phyloP scores from a whole-genome alignment of 768 basidiomycete genomes.

The Leccinum barrowsii region DNA sequence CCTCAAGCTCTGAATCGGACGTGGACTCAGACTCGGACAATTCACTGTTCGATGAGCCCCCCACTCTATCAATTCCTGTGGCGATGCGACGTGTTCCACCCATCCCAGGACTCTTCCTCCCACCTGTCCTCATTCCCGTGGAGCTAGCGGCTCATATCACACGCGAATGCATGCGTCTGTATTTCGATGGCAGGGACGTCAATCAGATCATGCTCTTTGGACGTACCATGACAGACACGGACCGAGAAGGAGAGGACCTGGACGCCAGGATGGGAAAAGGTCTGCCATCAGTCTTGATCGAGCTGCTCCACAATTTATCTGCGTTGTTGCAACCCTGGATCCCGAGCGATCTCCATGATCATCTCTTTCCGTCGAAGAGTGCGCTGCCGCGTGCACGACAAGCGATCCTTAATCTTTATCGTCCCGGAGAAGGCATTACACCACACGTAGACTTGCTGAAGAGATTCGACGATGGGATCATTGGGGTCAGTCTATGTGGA shows the following conservation, averaged over 20 bases:
- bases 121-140: conserved; percentile 45
- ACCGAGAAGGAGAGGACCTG: conserved; percentile 8
- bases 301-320: conserved; percentile 52
- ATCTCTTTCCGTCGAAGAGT: conserved; percentile 55
- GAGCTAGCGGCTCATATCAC: conserved; percentile 49
- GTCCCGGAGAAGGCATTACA: conserved; percentile 84
- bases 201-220: conserved; percentile 92
- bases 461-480: conserved; percentile 86
- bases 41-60: conserved; percentile 51
- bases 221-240: conserved; percentile 28
- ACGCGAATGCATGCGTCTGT: conserved; percentile 51
- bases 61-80: conserved; percentile 12
- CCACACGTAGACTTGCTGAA: conserved; percentile 83
- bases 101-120: conserved; percentile 65
- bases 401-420: conserved; percentile 87
- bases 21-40: conserved; percentile 31
- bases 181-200: conserved; percentile 46
- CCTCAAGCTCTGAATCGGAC: neutral
- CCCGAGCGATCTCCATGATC: conserved; percentile 43
- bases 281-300: conserved; percentile 53
- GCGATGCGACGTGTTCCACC: conserved; percentile 42
- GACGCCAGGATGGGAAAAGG: conserved; percentile 33
- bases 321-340: conserved; percentile 47
- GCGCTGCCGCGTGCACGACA: conserved; percentile 58
- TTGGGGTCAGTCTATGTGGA: conserved; percentile 80